phyloP scores from a whole-genome alignment of 805 yeast genomes.

The Monosporozyma servazzii region DNA sequence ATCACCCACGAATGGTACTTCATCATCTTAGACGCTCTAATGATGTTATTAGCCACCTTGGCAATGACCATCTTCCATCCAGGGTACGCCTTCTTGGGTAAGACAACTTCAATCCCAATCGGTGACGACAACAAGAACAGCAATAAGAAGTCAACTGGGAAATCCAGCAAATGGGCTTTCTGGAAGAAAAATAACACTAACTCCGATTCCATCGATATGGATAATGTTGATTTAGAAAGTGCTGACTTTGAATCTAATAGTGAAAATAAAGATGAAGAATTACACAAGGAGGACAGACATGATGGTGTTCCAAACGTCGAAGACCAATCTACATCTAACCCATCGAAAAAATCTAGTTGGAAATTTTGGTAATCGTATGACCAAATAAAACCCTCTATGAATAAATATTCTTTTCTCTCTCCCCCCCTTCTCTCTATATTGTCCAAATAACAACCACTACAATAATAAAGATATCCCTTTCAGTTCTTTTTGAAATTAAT shows the following conservation, averaged over 20 bases:
- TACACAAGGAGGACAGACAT: not conserved
- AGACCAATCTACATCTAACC: not conserved
- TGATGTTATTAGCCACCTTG: slow-evolving; percentile 44
- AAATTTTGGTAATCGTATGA: not conserved
- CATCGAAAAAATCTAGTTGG: not conserved
- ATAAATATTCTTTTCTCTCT: no score
- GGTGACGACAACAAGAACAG: slow-evolving; percentile 11
- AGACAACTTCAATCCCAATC: slow-evolving; percentile 18
- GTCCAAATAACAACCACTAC: no score
- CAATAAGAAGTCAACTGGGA: no score
- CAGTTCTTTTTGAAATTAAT: no score
- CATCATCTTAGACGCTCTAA: slow-evolving; percentile 50
- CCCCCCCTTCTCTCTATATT: no score
- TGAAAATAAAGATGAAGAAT: not conserved
- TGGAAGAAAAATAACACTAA: not conserved
- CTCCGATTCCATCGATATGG: not conserved
- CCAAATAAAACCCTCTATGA: no score
- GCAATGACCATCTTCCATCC: slow-evolving; percentile 53
- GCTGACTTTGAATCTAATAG: not conserved
- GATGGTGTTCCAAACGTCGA: not conserved
- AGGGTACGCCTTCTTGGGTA: slow-evolving; percentile 42
- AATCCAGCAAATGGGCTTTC: not conserved
- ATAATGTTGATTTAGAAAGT: slow-evolving; percentile 1
- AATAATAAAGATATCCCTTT: no score
- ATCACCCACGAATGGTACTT: slow-evolving; percentile 53